Conservation (phyloP, 345 rosid species). For the Sapria himalayana region DNA sequence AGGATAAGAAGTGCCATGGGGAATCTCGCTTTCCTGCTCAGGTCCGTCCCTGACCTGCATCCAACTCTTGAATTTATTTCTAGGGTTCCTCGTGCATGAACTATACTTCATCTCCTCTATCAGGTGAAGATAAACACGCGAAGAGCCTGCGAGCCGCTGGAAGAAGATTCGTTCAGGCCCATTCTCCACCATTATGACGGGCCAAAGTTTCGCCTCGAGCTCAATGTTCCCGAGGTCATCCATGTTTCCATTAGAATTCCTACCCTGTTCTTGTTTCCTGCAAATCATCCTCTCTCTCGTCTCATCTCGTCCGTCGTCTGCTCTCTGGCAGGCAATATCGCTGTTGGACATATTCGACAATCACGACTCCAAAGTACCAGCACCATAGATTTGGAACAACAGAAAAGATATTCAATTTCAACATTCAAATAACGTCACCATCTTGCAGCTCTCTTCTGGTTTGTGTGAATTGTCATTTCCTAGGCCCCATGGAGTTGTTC, state of each 20-base stretch:
- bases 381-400: slow-evolving; percentile 77
- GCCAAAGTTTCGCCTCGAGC: slow-evolving; percentile 93
- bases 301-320: background rate
- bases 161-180: slow-evolving; percentile 97
- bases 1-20: slow-evolving; percentile 81
- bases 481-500: no score
- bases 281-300: background rate
- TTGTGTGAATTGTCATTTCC: no score
- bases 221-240: slow-evolving; percentile 76
- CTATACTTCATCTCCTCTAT: background rate
- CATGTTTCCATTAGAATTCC: background rate
- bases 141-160: slow-evolving; percentile 68
- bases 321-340: slow-evolving; percentile 47
- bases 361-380: slow-evolving; percentile 31
- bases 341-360: slow-evolving; percentile 72
- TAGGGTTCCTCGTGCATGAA: background rate
- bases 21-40: slow-evolving; percentile 98
- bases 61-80: background rate
- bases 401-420: no score
- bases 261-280: background rate
- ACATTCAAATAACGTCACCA: no score
- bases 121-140: slow-evolving; percentile 64
- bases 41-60: slow-evolving; percentile 11
- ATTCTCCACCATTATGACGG: slow-evolving; percentile 96
- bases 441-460: no score